Base-by-base conservation (phyloP, 2,329 filamentous ascomycete species). In the Fusarium sp. region DNA sequence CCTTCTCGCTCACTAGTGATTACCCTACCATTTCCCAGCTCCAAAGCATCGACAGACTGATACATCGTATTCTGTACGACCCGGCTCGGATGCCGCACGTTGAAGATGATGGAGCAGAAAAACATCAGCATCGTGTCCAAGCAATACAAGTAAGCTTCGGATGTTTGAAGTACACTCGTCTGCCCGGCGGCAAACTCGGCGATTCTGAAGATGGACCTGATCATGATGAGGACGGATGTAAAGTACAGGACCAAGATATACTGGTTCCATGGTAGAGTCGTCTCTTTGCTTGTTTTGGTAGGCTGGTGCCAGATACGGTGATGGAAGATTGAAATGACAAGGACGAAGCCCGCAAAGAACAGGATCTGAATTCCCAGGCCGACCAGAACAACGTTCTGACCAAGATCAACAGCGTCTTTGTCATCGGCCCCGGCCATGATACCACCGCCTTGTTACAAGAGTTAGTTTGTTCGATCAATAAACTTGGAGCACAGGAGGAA, bases 301-400 rank as follows among this genome's bases (percentile, higher is more conserved):
- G 44, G 44, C 10, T 48, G 44, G 6, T 15, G 44, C 27, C 30
- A 7, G 7, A 48, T 48, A 15, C 44, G 44, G n/a, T 11, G 28
- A n/a, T 48, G 44, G n/a, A 48, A 48, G 44, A 48, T 48, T 15
- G 44, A 48, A n/a, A 48, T 48, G 28, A 48, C 44, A 18, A 48
- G 16, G 3, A 48, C 16, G 28, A 48, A 48, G 44, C 27, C 44
- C 3, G 28, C 44, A 10, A 48, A 48, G 28, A 48, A 48, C 27
- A 28, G 27, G 7, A 48, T 48, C n/a, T 48, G 44, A n/a, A 48
- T 48, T 9, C 44, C 44, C 12, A 48, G 44, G 15, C 44, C 44
- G 15, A 48, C n/a, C 2, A 48, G 44, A 16, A 48, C 15, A 10
- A 48, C 44, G 7, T 48, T 48, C 9, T 48, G 44, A 7, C 44